A percentile compares a stretch with the other conserved stretches of the same genome.
Evolutionary conservation across 2,329 filamentous ascomycete species (phyloP).

Genomic region (Colletotrichum sp.): DNA sequence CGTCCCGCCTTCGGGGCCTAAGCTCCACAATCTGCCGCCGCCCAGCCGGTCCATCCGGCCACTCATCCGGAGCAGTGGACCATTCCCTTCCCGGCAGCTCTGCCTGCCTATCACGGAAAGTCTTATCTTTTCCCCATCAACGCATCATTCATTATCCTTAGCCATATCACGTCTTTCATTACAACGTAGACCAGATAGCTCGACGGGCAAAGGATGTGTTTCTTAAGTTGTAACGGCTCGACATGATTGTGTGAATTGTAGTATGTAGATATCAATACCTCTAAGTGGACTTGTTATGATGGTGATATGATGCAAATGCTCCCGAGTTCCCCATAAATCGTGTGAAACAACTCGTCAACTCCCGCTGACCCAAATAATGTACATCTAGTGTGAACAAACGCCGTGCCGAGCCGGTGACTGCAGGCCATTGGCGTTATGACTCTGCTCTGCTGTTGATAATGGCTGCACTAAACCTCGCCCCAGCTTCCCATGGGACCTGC

Average conservation of each 20-base stretch:
- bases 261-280: neutral
- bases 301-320: conserved; percentile 8
- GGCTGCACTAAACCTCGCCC: conserved; percentile 68
- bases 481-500: conserved; percentile 76
- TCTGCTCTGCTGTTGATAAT: neutral
- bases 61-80: neutral
- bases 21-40: conserved; percentile 2
- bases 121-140: neutral
- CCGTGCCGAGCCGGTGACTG: neutral
- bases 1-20: neutral
- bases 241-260: neutral
- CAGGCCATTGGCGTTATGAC: neutral
- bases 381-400: neutral
- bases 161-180: neutral
- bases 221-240: neutral
- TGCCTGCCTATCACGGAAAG: neutral
- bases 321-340: neutral
- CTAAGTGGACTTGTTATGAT: neutral
- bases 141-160: neutral
- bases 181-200: neutral
- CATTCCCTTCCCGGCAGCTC: neutral
- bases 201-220: neutral
- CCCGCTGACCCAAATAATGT: conserved; percentile 7
- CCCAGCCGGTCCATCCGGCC: neutral
- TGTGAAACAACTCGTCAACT: neutral